A percentile compares a stretch with the other conserved stretches of the same genome.
These are phyloP conservation scores for Auriscalpium orientale DNA, from an alignment of 768 basidiomycete genomes.

Conservation along the genomic window DNA sequence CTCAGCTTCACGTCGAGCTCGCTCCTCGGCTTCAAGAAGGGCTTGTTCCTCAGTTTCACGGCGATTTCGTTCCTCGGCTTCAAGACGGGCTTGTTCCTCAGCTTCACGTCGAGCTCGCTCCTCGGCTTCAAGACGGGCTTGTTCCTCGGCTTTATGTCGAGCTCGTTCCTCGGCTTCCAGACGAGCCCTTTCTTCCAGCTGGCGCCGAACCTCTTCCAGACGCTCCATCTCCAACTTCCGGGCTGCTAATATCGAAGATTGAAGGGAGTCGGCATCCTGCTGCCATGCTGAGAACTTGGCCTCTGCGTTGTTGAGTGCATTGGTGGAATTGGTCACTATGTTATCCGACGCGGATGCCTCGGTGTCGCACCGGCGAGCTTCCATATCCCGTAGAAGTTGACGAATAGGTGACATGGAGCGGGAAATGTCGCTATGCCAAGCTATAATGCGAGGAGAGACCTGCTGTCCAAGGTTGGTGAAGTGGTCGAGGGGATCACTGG, in stretches of 20 bases:
- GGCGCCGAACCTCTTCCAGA: slow-evolving; percentile 5
- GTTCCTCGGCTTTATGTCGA: slow-evolving; percentile 10
- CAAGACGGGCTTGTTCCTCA: slow-evolving; percentile 21
- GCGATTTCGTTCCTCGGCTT: not conserved
- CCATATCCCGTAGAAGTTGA: slow-evolving; percentile 49
- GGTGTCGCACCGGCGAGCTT: slow-evolving; percentile 33
- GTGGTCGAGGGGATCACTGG: slow-evolving; percentile 23
- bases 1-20: slow-evolving; percentile 14
- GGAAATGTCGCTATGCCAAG: slow-evolving; percentile 31
- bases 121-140: slow-evolving; percentile 8
- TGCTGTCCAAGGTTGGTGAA: slow-evolving; percentile 31
- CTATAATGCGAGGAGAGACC: slow-evolving; percentile 28
- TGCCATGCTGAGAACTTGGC: slow-evolving; percentile 4
- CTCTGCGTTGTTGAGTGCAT: slow-evolving; percentile 34
- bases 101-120: slow-evolving; percentile 7
- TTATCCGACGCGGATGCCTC: slow-evolving; percentile 40
- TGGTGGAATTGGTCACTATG: slow-evolving; percentile 41
- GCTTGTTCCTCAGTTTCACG: slow-evolving; percentile 4
- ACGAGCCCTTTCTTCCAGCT: slow-evolving; percentile 4
- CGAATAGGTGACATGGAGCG: slow-evolving; percentile 47
- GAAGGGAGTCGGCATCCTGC: slow-evolving; percentile 2
- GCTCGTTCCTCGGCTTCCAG: slow-evolving; percentile 23
- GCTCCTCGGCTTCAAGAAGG: slow-evolving; percentile 20
- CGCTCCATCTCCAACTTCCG: slow-evolving; percentile 10
- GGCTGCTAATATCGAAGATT: slow-evolving; percentile 1